These are phyloP conservation scores for Patellaria atrata DNA, from an alignment of 495 filamentous ascomycete species.

Conservation along the genomic window DNA sequence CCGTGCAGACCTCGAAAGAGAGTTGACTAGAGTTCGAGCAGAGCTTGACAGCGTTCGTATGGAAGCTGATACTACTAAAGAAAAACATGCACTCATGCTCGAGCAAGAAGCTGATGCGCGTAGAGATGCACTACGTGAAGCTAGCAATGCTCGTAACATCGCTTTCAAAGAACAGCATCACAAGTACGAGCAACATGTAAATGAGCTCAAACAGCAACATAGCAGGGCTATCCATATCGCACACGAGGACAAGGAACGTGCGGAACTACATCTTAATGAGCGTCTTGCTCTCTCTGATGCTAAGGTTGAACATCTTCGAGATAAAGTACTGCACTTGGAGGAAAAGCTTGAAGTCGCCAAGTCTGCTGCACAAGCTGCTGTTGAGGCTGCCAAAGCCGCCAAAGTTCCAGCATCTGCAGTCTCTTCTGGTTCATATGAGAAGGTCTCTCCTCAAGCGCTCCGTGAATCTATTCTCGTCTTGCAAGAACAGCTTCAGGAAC, in stretches of 20 bases:
- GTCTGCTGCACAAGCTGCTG: conserved; percentile 77
- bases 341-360: conserved; percentile 84
- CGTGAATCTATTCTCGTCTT: conserved; percentile 91
- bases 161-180: conserved; percentile 52
- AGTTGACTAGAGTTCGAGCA: conserved; percentile 48
- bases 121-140: conserved; percentile 36
- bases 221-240: conserved; percentile 55
- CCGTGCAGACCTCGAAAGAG: conserved; percentile 59
- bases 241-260: conserved; percentile 26
- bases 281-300: conserved; percentile 62
- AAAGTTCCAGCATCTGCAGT: conserved; percentile 32
- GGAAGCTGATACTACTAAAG: conserved; percentile 59
- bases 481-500: conserved; percentile 90
- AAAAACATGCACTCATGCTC: conserved; percentile 59
- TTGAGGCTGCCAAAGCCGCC: conserved; percentile 58
- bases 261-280: conserved; percentile 33
- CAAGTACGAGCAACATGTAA: conserved; percentile 59
- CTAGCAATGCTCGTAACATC: conserved; percentile 44
- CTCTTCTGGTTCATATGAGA: conserved; percentile 40
- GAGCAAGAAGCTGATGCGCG: conserved; percentile 53
- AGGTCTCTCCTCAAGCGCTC: conserved; percentile 83
- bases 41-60: conserved; percentile 58
- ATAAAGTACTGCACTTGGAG: conserved; percentile 67
- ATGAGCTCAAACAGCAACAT: conserved; percentile 49
- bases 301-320: conserved; percentile 65